phyloP scores from a whole-genome alignment of 2,329 filamentous ascomycete genomes.

The Rhynchosporium graminicola region DNA sequence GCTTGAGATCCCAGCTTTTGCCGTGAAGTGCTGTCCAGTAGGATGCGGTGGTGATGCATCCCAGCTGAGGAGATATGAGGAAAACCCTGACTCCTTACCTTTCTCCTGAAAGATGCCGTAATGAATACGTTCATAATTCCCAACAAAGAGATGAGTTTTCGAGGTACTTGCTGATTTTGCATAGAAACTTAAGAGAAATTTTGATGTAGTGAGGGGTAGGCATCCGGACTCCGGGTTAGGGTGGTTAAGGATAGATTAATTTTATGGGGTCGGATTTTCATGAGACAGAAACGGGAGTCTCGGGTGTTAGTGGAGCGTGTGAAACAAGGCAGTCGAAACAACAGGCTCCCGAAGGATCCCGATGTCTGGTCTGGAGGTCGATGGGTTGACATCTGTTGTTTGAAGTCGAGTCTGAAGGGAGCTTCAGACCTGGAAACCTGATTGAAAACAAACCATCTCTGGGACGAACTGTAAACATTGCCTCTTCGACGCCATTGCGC shows the following conservation, averaged over 20 bases:
- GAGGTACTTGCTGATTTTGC: neutral
- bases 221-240: conserved; percentile 3
- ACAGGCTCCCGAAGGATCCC: neutral
- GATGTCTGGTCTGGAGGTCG: conserved; percentile 2
- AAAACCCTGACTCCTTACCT: neutral
- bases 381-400: neutral
- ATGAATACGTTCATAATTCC: neutral
- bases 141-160: neutral
- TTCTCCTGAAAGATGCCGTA: neutral
- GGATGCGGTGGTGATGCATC: neutral
- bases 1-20: neutral
- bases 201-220: conserved; percentile 9
- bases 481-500: neutral
- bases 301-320: conserved; percentile 3
- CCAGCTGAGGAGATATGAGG: neutral
- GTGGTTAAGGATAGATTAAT: conserved; percentile 13
- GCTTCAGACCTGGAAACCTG: conserved; percentile 5
- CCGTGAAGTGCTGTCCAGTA: neutral
- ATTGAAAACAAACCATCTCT: neutral
- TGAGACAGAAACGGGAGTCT: conserved; percentile 5
- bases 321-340: neutral
- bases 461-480: conserved; percentile 1
- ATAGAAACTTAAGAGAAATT: neutral
- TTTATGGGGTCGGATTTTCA: conserved; percentile 10
- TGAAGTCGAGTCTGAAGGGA: neutral